phyloP scores from a whole-genome alignment of 257 asterid genomes.

The Solanum tarijense region DNA sequence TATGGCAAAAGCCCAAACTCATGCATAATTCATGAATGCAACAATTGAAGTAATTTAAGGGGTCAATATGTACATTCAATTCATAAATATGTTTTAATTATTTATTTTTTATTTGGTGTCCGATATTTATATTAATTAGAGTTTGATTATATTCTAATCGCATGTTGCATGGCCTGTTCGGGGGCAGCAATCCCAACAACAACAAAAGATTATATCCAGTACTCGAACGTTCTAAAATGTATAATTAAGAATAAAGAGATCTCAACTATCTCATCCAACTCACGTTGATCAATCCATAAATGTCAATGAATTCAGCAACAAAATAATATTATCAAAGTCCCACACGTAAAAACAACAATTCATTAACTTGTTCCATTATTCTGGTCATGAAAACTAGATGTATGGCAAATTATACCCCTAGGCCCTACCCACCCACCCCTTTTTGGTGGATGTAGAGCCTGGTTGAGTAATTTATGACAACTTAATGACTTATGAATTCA shows the following conservation, averaged over 20 bases:
- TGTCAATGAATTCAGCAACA: background rate
- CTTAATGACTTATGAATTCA: background rate
- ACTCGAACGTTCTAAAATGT: background rate
- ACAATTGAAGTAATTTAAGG: background rate
- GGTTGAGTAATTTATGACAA: too few species aligned
- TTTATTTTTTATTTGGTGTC: too few species aligned
- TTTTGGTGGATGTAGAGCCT: background rate
- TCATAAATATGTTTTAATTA: background rate
- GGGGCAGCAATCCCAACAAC: background rate
- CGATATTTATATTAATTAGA: background rate
- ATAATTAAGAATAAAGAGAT: background rate
- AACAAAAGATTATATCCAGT: too few species aligned
- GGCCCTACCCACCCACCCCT: background rate
- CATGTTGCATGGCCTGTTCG: background rate
- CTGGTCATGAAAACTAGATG: background rate
- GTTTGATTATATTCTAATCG: rapidly evolving
- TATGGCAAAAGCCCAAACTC: background rate
- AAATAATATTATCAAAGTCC: background rate
- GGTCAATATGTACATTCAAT: background rate
- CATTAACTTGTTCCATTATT: background rate
- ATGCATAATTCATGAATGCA: background rate
- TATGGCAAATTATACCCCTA: background rate
- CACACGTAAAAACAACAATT: background rate
- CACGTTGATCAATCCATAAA: background rate
- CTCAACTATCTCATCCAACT: background rate